Base-by-base conservation (phyloP, 305 asterid genomes). In the Stenogyne calaminthoides region DNA sequence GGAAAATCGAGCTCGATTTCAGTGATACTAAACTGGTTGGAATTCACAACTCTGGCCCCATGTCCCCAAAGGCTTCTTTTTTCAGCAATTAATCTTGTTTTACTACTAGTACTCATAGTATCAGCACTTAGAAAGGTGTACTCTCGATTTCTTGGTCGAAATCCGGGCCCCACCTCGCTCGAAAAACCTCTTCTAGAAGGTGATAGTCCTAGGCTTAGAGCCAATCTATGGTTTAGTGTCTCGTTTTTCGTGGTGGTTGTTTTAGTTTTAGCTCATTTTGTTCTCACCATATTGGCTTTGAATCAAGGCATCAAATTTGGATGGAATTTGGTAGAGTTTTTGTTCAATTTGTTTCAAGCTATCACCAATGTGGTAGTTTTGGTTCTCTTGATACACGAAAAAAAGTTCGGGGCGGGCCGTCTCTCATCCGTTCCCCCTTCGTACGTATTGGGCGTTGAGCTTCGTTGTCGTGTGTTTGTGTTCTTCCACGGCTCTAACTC, bases 41-140 rank as follows among this genome's bases (percentile, higher is more conserved):
- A 82, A 37, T 83, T 86, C 83, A 80, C 82, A 54, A 79, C 84
- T 55, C 84, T 88, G 2, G 74, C 85, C 15, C 91, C 92, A 67
- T 88, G 91, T 76, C 71, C 89, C 22, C 91, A 88, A 29, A 86
- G 90, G 78, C 59, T 85, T 70, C 71, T 84, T 5, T 82, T 86
- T 56, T 79, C 85, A 22, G 78, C 88, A 12, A 16, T 84, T 54
- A 78, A 84, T 47, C 73, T 80, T 59, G 61, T 88, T 49, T 84
- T 88, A 72, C 73, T 89, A 25, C 44, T 86, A 7, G n/a, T 76
- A 22, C 75, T 87, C 18, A 8, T 78, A 25, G 70, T 73, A 4
- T 47, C 79, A 52, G 87, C 85, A 0, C 46, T 82, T 27, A 73
- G 77, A 42, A 87, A 84, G 80, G 64, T 81, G 1, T 68, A 37